Evolutionary conservation across 805 yeast species (phyloP), one percentile per base, ranked within the genome.

Genomic region (Ogataea nitratoaversa): DNA sequence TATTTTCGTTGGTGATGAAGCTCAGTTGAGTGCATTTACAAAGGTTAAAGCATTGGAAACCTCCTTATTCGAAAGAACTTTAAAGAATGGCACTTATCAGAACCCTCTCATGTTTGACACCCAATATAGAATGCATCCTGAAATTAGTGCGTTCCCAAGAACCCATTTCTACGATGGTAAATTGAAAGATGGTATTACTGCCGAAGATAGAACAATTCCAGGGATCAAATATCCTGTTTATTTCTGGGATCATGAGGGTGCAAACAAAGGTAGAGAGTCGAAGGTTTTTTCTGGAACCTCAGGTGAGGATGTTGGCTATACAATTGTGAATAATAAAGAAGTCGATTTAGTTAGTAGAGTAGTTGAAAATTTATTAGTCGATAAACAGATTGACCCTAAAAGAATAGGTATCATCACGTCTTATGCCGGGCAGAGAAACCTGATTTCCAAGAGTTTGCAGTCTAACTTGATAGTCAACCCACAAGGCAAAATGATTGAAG

Each of bases 41-140:
- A 78, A 79, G 49, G 77, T 82, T 18, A 84, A 85, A 36, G 73
- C 76, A 41, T 63, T 83, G 43, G 81, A 82, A 39, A 67, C 78
- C 63, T 81, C 88, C 1, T 59, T 83, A 41, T 83, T 83, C 52
- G 88, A 83, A 63, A 67, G 91, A 53, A 74, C 80, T 3, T 57
- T 83, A 35, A 58, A 67, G 30, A 82, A 80, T 56, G 84, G 83
- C 3, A 71, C 82, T 0, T 80, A 77, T 52, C 61, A 65, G 22
- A 68, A 70, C 12, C 83, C 85, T 2, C 78, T 75, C 47, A 78
- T 82, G 87, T 69, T 83, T 52, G 80, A 82, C 50, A 77, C 79
- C 1, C 99, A 91, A 58, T 91, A 91, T 59, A 91, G 99, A 67
- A 91, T 93, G 99, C 95, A 93, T 60, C 96, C 98, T 0, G 79